phyloP scores from a whole-genome alignment of 345 rosid species.

The Noccaea caerulescens region DNA sequence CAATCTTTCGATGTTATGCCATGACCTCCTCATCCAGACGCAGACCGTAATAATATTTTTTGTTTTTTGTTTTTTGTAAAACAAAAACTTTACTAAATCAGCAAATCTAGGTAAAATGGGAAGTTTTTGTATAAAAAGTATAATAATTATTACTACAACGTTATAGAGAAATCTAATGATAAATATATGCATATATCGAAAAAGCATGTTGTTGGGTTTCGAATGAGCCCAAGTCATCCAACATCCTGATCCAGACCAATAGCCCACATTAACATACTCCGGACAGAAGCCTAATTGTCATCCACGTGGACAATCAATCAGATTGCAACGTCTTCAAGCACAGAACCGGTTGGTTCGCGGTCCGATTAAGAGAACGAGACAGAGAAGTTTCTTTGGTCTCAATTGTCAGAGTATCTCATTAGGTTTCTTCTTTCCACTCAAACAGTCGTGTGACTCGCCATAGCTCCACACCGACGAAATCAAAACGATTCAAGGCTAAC shows the following conservation, averaged over 20 bases:
- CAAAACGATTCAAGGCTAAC: slow-evolving; percentile 11
- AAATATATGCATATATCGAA: neutral
- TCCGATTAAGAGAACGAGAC: neutral
- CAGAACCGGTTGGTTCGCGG: slow-evolving; percentile 19
- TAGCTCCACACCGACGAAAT: slow-evolving; percentile 35
- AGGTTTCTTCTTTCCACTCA: slow-evolving; percentile 17
- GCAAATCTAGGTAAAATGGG: no score
- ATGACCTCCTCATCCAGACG: no score
- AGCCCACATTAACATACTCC: neutral
- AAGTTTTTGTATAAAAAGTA: neutral
- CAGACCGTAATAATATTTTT: no score
- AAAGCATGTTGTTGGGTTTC: neutral
- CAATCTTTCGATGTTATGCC: no score
- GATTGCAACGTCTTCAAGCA: slow-evolving; percentile 9
- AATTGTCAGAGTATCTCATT: neutral
- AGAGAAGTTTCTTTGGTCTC: neutral
- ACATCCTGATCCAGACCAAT: neutral
- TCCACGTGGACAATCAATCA: slow-evolving; percentile 27
- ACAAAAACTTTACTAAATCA: no score
- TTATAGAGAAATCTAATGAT: neutral
- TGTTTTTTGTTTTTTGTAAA: no score
- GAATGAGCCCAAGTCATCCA: neutral
- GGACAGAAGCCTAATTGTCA: neutral
- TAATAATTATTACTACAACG: neutral
- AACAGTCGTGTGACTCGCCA: slow-evolving; percentile 13